Conservation (phyloP, 1,284 basidiomycete species). For the Austroboletus niveus region DNA sequence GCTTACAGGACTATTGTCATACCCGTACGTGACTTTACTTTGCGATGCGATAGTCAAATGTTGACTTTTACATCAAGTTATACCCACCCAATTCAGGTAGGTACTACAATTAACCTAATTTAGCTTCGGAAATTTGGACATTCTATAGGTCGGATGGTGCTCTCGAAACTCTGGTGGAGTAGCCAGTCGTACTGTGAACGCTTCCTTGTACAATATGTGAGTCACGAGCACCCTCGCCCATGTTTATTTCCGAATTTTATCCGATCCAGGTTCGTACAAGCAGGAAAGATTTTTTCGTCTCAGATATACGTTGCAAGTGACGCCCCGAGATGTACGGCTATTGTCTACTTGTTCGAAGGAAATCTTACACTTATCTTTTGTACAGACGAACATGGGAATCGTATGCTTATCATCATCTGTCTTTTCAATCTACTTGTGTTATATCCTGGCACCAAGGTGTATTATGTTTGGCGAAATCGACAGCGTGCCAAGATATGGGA, state of each 20-base stretch:
- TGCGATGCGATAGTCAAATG: not conserved
- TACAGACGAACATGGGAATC: conserved; percentile 50
- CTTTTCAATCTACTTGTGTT: conserved; percentile 46
- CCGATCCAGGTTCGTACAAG: conserved; percentile 43
- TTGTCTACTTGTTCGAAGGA: not conserved
- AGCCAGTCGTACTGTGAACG: conserved; percentile 54
- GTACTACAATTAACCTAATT: not conserved
- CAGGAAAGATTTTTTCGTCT: conserved; percentile 42
- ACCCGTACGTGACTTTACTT: conserved; percentile 31
- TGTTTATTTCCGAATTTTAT: not conserved
- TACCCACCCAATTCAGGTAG: conserved; percentile 40
- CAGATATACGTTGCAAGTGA: conserved; percentile 49
- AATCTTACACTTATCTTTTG: too few relatives aligned
- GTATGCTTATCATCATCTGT: conserved; percentile 45
- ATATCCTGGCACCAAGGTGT: conserved; percentile 51
- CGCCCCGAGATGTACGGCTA: conserved; percentile 42
- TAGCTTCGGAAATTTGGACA: not conserved
- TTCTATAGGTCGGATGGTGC: conserved; percentile 48
- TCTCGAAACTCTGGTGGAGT: conserved; percentile 55
- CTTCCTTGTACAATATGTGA: conserved; percentile 55
- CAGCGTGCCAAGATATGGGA: conserved; percentile 49
- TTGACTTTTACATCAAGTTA: conserved; percentile 6
- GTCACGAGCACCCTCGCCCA: not conserved
- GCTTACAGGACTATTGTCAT: conserved; percentile 32
- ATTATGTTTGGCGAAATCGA: conserved; percentile 50